Evolutionary conservation across 2,329 filamentous ascomycete genomes (phyloP).

Genomic region (Cladophialophora bantiana): DNA sequence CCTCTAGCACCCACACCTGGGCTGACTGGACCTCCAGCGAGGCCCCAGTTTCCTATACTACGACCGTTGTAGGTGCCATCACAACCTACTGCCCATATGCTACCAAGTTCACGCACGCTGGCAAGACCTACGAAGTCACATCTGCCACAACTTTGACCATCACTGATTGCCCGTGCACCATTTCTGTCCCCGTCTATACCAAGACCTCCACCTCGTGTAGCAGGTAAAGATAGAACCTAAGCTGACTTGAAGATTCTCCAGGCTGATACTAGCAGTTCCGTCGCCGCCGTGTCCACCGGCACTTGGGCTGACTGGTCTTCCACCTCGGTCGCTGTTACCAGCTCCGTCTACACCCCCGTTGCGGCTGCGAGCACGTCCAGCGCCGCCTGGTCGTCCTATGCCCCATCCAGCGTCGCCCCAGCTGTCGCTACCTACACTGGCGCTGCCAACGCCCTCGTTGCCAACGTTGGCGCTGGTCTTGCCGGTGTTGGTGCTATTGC

Average conservation of each 20-base stretch:
- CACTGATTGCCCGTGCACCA: slow-evolving; percentile 43
- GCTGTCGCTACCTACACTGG: slow-evolving; percentile 38
- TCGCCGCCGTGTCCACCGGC: slow-evolving; percentile 14
- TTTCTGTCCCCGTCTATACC: slow-evolving; percentile 40
- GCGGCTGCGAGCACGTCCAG: slow-evolving; percentile 14
- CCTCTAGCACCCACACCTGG: slow-evolving; percentile 32
- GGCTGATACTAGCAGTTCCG: slow-evolving; percentile 23
- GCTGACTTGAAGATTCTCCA: slow-evolving; percentile 9
- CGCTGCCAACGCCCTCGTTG: slow-evolving; percentile 39
- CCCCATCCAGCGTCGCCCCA: slow-evolving; percentile 25
- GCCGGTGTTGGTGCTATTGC: slow-evolving; percentile 42
- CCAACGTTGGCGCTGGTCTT: slow-evolving; percentile 40
- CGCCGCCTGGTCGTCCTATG: slow-evolving; percentile 22
- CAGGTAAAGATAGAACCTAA: slow-evolving; percentile 28
- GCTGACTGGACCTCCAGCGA: slow-evolving; percentile 34
- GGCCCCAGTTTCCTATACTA: slow-evolving; percentile 36
- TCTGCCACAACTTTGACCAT: slow-evolving; percentile 41
- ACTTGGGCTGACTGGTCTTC: slow-evolving; percentile 22
- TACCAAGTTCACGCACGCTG: slow-evolving; percentile 38
- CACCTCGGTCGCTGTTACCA: not conserved
- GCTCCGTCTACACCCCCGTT: slow-evolving; percentile 18
- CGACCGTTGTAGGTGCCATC: slow-evolving; percentile 39
- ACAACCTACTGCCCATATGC: slow-evolving; percentile 40
- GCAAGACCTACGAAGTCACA: slow-evolving; percentile 41
- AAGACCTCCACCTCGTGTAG: slow-evolving; percentile 39